Evolutionary conservation across 2,329 filamentous ascomycete species (phyloP), one percentile per base, ranked within the genome.

Genomic region (Mycosphaerelloides madeirae): DNA sequence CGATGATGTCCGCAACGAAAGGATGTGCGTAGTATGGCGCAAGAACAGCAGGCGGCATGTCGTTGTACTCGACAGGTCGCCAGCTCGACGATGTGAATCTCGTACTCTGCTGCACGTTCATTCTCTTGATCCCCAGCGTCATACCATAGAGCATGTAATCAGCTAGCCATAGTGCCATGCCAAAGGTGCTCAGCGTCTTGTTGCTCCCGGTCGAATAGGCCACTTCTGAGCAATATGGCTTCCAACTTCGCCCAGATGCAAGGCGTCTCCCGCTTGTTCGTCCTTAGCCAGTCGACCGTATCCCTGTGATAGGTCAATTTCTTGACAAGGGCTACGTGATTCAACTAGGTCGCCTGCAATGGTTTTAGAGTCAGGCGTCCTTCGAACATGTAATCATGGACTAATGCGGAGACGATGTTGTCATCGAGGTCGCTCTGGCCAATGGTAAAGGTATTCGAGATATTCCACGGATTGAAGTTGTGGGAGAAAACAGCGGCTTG

Each of bases 21-120:
- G 48, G 48, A 31, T 50, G 48, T 14, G 48, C 48, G 44, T 50
- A 50, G 38, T 47, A 50, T 16, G 48, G 48, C 33, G 48, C 41
- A 7, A 47, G 41, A 5, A 50, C 48, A 6, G 48, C 48, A 12
- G 48, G 43, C 19, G 48, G 40, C 4, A 19, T 18, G 33, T 41
- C 44, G 13, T 41, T 33, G 31, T 41, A 44, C 9, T 28, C 33
- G 20, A 48, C 42, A 3, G 25, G 37, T 15, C 48, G 37, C 48
- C 48, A 50, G 11, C 41, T 44, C 1, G 48, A 32, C 34, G 47
- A 50, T 12, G 35, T 25, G 41, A 50, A 50, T 29, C 48, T 44
- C 9, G 48, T 47, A n/a, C 35, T 41, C 37, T 50, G 48, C 22
- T 50, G 48, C n/a, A 50, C 41, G 31, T 50, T 50, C 40, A 47